Base-by-base conservation (phyloP, 1,284 basidiomycete genomes). In the Volvariella surrecta region DNA sequence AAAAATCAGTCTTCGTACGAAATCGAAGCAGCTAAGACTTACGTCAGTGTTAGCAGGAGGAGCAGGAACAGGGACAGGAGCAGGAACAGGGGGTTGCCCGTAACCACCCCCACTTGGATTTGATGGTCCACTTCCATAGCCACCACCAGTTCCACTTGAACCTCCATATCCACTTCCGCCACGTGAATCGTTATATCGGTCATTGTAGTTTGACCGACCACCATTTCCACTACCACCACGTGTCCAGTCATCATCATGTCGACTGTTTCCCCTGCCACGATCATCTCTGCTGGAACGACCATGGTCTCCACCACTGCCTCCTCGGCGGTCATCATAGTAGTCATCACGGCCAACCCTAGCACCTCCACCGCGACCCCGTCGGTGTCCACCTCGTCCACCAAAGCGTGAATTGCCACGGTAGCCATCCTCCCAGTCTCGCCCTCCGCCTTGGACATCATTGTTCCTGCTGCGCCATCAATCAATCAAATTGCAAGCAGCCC, bases 391-490 rank as follows among this genome's bases (percentile, higher is more conserved):
- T n/a, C 66, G 58, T 21, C 69, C 61, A 9, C 68, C 63, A 15
- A 59, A 60, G 28, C 71, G 63, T 44, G 66, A 59, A 44, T 62
- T 62, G 24, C 63, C 59, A 43, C 55, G 56, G 31, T 48, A 46
- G 15, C 54, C 55, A 34, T 73, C 75, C 44, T 79, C 76, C 64
- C 70, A 71, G 20, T 71, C 70, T 35, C 53, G 44, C 2, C 55
- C 52, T 39, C 62, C 59, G 8, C 58, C 61, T 37, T 39, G 42
- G 19, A 39, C 44, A 22, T 28, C 43, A 32, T 44, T 47, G 16
- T 48, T 50, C 34, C 43, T 37, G n/a, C n/a, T n/a, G n/a, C n/a
- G n/a, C n/a, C n/a, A 19, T 18, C 22, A 10, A 13, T 13, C 1
- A 22, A 38, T 11, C 20, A 17, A 9, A 31, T 31, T 20, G 20